Percentiles rank a stretch among this genome's conserved stretches.
Evolutionary conservation across 1,284 basidiomycete species (phyloP).

Genomic region (Boletus semigastroideus): DNA sequence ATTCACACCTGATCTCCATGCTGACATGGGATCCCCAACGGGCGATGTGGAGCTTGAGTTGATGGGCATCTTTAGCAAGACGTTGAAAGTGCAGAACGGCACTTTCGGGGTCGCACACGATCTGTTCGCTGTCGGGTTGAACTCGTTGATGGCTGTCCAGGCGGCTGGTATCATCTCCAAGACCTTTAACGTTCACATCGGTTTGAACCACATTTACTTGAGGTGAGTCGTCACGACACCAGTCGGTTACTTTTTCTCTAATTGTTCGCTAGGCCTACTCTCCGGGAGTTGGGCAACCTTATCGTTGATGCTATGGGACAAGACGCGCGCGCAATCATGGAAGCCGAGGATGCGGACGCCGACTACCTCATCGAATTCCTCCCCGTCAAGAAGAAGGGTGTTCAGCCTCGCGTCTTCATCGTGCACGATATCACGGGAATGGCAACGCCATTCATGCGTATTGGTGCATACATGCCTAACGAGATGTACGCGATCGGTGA

Average conservation of each 20-base stretch:
- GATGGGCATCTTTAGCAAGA: conserved; percentile 26
- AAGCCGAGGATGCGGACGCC: conserved; percentile 28
- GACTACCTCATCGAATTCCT: conserved; percentile 31
- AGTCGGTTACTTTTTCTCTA: background rate
- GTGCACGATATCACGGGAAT: conserved; percentile 34
- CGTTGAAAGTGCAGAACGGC: conserved; percentile 20
- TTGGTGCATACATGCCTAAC: conserved; percentile 33
- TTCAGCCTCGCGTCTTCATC: conserved; percentile 27
- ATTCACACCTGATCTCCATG: conserved; percentile 21
- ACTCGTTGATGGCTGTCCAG: conserved; percentile 33
- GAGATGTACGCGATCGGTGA: conserved; percentile 35
- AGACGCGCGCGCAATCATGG: conserved; percentile 26
- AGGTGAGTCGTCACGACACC: conserved; percentile 17
- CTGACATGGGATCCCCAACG: conserved; percentile 25
- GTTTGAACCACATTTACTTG: conserved; percentile 30
- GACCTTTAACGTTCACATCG: conserved; percentile 32
- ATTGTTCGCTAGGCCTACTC: conserved; percentile 19
- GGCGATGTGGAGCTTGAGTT: conserved; percentile 30
- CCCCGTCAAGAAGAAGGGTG: conserved; percentile 33
- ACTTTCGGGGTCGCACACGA: conserved; percentile 30
- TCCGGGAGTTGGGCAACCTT: conserved; percentile 26
- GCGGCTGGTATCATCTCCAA: conserved; percentile 30
- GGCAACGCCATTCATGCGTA: conserved; percentile 33
- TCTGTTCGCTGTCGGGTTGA: conserved; percentile 30
- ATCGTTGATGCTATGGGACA: conserved; percentile 31